A percentile compares a stretch with the other conserved stretches of the same genome.
Evolutionary conservation across 257 asterid species (phyloP).

Genomic region (Jaltomata sinuosa): DNA sequence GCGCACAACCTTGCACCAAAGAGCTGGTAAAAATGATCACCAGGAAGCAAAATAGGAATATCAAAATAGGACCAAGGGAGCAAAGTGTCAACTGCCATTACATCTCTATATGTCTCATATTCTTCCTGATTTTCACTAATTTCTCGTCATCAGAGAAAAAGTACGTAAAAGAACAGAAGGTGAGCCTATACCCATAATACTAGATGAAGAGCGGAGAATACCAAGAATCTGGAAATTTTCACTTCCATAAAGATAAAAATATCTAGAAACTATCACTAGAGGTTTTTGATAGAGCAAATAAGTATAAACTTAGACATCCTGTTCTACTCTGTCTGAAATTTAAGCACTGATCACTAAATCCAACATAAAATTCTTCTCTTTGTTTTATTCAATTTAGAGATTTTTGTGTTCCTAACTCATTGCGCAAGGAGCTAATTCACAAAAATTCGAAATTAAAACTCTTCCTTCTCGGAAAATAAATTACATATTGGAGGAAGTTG

Average conservation of each 20-base stretch:
- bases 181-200: not conserved
- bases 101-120: not conserved
- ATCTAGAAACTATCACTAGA: not conserved
- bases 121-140: not conserved
- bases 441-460: not conserved
- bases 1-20: not conserved
- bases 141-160: not conserved
- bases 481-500: not conserved
- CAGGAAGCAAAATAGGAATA: not conserved
- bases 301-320: not conserved
- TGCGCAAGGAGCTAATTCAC: not conserved
- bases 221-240: not conserved
- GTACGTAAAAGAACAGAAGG: not conserved
- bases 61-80: not conserved
- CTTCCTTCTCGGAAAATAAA: not conserved
- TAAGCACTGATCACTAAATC: not conserved
- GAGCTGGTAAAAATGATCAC: not conserved
- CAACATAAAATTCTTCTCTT: not conserved
- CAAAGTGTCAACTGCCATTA: not conserved
- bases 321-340: not conserved
- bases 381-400: not conserved
- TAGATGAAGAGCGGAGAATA: not conserved
- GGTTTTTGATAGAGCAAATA: not conserved
- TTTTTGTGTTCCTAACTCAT: not conserved
- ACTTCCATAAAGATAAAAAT: not conserved